Evolutionary conservation across 768 basidiomycete genomes (phyloP).

Genomic region (Hygrocybe coccinea): DNA sequence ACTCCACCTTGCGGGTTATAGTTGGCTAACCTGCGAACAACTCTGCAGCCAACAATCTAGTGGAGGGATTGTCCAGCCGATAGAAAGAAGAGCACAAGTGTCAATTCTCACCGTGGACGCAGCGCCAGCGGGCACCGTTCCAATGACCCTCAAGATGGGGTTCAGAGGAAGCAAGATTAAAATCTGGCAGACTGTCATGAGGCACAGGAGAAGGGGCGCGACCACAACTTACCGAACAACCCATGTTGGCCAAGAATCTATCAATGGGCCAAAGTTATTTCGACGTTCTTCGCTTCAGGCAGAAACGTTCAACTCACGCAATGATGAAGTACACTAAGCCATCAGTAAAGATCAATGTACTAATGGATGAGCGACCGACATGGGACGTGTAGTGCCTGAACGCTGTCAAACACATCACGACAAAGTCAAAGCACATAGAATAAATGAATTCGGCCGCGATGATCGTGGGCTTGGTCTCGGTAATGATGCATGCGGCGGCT

Average conservation of each 20-base stretch:
- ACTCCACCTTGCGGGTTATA: no score
- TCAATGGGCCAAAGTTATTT: no score
- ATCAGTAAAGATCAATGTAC: conserved; percentile 62
- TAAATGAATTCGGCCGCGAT: conserved; percentile 68
- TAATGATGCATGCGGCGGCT: conserved; percentile 50
- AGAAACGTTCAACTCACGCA: conserved; percentile 45
- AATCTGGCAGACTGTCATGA: conserved; percentile 16
- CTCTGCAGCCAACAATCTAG: conserved; percentile 49
- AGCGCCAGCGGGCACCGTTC: conserved; percentile 53
- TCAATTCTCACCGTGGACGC: conserved; percentile 49
- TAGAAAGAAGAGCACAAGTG: background rate
- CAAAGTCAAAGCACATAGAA: conserved; percentile 69
- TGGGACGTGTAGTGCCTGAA: conserved; percentile 51
- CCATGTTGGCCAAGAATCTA: conserved; percentile 63
- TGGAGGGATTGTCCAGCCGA: background rate
- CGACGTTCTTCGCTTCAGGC: no score
- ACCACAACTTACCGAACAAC: conserved; percentile 50
- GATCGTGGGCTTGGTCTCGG: conserved; percentile 50
- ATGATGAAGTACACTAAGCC: conserved; percentile 70
- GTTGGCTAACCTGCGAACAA: conserved; percentile 42
- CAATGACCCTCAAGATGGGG: conserved; percentile 50
- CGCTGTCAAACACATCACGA: conserved; percentile 55
- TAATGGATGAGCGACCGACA: conserved; percentile 49
- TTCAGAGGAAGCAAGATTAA: conserved; percentile 53
- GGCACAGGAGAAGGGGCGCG: conserved; percentile 1